phyloP scores from a whole-genome alignment of 2,329 filamentous ascomycete genomes.

The Coleophoma cylindrospora region DNA sequence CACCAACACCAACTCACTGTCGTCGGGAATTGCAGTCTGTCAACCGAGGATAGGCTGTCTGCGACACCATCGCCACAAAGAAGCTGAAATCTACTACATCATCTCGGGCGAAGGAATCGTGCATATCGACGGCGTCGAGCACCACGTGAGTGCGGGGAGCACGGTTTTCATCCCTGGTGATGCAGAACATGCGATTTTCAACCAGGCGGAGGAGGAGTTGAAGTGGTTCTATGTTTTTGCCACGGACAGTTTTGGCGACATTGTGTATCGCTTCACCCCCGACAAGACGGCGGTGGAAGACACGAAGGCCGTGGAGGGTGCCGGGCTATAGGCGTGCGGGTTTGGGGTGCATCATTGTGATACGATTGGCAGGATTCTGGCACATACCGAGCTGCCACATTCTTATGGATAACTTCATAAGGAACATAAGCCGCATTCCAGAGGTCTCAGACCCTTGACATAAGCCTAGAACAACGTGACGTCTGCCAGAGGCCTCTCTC shows the following conservation, averaged over 20 bases:
- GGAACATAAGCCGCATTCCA: no score
- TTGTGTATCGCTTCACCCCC: slow-evolving; percentile 30
- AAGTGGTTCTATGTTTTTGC: slow-evolving; percentile 37
- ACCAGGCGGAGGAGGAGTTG: slow-evolving; percentile 23
- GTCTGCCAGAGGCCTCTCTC: no score
- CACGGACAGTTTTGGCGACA: slow-evolving; percentile 29
- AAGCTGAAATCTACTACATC: slow-evolving; percentile 39
- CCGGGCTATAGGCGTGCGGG: no score
- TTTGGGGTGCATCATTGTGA: no score
- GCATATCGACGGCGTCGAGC: slow-evolving; percentile 29
- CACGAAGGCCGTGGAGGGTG: no score
- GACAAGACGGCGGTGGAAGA: no score
- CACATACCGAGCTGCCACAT: no score
- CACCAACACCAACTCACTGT: slow-evolving; percentile 30
- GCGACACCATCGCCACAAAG: slow-evolving; percentile 32
- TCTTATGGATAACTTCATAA: no score
- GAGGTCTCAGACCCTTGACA: no score
- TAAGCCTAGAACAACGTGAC: no score
- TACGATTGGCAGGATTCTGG: no score
- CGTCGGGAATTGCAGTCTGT: slow-evolving; percentile 31
- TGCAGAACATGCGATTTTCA: slow-evolving; percentile 35
- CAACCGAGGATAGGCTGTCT: slow-evolving; percentile 28
- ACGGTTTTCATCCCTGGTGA: slow-evolving; percentile 36
- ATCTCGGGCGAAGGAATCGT: slow-evolving; percentile 30
- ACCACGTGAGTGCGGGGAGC: slow-evolving; percentile 27